These are phyloP conservation scores for Coprinopsis marcescibilis DNA, from an alignment of 768 basidiomycete species.

Conservation along the genomic window DNA sequence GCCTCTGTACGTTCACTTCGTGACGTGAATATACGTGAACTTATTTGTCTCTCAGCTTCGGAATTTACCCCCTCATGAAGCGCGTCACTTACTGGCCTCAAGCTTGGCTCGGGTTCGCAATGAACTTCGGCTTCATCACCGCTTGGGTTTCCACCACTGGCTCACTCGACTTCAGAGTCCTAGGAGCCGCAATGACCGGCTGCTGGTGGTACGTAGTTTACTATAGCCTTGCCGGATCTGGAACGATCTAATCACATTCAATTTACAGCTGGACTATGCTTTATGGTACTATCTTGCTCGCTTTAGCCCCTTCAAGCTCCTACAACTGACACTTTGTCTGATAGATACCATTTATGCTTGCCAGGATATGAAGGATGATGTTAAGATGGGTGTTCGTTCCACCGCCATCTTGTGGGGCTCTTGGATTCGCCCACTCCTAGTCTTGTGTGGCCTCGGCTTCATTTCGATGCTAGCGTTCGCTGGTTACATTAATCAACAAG, in stretches of 20 bases:
- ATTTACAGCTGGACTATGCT: constrained; percentile 41
- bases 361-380: constrained; percentile 72
- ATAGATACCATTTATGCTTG: constrained; percentile 71
- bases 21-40: too few species aligned
- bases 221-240: not conserved
- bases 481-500: constrained; percentile 50
- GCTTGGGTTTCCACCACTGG: constrained; percentile 40
- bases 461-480: constrained; percentile 43
- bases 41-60: too few species aligned
- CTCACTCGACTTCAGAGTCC: constrained; percentile 24
- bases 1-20: constrained; percentile 39
- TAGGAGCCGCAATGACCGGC: constrained; percentile 29
- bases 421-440: constrained; percentile 51
- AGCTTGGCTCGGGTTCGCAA: constrained; percentile 54
- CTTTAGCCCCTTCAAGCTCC: not conserved
- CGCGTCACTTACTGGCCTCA: constrained; percentile 57
- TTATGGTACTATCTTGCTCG: constrained; percentile 27
- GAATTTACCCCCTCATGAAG: constrained; percentile 50
- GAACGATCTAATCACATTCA: constrained; percentile 1
- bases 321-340: not conserved
- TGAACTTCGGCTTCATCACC: constrained; percentile 50
- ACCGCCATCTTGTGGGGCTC: constrained; percentile 69
- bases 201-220: constrained; percentile 39
- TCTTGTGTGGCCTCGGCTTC: constrained; percentile 47
- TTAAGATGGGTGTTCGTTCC: constrained; percentile 66